These are phyloP conservation scores for Athelia psychrophila DNA, from an alignment of 1,284 basidiomycete genomes.

Conservation along the genomic window DNA sequence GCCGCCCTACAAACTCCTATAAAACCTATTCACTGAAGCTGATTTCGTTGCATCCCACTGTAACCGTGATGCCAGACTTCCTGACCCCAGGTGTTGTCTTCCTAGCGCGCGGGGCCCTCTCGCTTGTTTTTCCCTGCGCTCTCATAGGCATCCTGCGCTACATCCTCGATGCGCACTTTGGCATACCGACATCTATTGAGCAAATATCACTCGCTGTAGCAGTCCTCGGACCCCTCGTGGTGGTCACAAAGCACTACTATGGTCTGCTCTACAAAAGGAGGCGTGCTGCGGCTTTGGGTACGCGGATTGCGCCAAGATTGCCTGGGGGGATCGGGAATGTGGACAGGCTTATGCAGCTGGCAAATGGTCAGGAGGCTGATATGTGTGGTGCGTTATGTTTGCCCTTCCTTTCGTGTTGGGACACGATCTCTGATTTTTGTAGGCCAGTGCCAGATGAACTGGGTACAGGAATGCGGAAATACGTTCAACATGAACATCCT, in stretches of 20 bases:
- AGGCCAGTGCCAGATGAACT: background rate
- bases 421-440: background rate
- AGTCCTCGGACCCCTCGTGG: background rate
- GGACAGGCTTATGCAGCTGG: background rate
- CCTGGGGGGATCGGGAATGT: background rate
- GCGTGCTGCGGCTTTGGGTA: background rate
- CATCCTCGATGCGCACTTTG: background rate
- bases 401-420: background rate
- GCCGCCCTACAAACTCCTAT: no score
- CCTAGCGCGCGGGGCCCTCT: background rate
- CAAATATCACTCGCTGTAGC: no score
- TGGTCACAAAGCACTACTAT: background rate
- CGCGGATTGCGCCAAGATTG: background rate
- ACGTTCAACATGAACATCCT: background rate
- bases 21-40: no score
- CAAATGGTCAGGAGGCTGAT: background rate
- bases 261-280: background rate
- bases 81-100: background rate
- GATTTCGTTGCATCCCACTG: no score
- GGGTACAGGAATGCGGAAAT: background rate
- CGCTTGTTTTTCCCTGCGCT: background rate
- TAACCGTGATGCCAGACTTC: no score
- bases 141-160: background rate
- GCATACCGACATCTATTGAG: background rate
- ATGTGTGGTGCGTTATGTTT: background rate